Percentiles rank a stretch among this genome's conserved stretches.
Evolutionary conservation across 2,329 filamentous ascomycete genomes (phyloP).

Genomic region (Arthrobotrys iridis): DNA sequence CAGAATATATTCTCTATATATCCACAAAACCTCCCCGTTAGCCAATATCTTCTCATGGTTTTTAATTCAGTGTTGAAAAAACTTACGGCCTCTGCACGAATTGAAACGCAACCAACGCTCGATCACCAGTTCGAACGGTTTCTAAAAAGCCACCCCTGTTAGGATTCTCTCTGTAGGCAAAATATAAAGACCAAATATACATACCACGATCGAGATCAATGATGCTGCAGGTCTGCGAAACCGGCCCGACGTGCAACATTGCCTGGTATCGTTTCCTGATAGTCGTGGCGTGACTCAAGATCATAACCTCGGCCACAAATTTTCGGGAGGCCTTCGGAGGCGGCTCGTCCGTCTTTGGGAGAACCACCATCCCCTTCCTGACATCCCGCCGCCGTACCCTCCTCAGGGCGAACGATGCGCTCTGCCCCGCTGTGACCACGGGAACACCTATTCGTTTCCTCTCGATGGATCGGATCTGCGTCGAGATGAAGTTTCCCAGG

Average conservation of each 20-base stretch:
- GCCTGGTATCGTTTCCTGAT: conserved; percentile 98
- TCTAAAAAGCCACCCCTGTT: conserved; percentile 46
- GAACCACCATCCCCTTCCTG: conserved; percentile 95
- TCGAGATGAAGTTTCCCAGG: conserved; percentile 86
- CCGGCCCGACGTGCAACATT: conserved; percentile 95
- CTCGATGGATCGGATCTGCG: conserved; percentile 90
- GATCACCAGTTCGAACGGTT: conserved; percentile 91
- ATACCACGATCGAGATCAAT: conserved; percentile 92
- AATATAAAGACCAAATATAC: conserved; percentile 4
- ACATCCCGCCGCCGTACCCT: conserved; percentile 90
- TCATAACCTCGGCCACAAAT: conserved; percentile 87
- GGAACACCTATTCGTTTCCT: conserved; percentile 90
- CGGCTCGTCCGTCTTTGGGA: conserved; percentile 81
- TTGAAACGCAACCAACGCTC: conserved; percentile 91
- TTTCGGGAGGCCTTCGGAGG: conserved; percentile 76
- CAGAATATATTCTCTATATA: conserved; percentile 76
- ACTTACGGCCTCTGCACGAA: conserved; percentile 83
- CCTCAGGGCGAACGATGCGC: conserved; percentile 88
- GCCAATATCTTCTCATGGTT: neutral
- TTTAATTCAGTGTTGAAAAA: neutral
- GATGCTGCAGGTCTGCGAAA: conserved; percentile 94
- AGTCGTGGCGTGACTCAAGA: conserved; percentile 93
- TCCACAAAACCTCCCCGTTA: too few species aligned
- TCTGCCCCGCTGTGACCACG: conserved; percentile 88
- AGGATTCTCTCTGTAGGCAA: neutral